Conservation (phyloP, 805 yeast genomes). For the Wickerhamiella qilinensis region DNA sequence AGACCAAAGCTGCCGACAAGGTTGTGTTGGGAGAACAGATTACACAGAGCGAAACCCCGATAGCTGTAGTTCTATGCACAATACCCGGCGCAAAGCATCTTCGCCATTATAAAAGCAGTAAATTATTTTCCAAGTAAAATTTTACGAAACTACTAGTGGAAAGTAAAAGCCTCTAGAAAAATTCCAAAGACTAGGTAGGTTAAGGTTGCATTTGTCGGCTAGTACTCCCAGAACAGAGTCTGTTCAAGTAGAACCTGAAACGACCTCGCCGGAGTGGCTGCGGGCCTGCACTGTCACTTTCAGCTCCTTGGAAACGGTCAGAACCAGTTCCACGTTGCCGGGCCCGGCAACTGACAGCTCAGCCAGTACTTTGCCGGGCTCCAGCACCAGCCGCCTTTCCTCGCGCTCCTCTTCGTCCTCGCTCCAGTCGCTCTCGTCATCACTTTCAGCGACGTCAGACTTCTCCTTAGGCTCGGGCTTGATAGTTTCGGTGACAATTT, state of each 20-base stretch:
- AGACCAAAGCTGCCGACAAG: too few species aligned
- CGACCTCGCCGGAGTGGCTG: background rate
- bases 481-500: slow-evolving; percentile 67
- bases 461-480: slow-evolving; percentile 49
- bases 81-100: too few species aligned
- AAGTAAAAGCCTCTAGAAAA: too few species aligned
- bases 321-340: slow-evolving; percentile 45
- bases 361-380: slow-evolving; percentile 60
- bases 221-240: too few species aligned
- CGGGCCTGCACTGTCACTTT: slow-evolving; percentile 44
- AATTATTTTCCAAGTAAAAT: too few species aligned
- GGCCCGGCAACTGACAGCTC: slow-evolving; percentile 61
- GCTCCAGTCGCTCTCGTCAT: slow-evolving; percentile 33
- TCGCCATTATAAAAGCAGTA: too few species aligned
- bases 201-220: too few species aligned
- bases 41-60: too few species aligned
- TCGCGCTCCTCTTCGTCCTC: slow-evolving; percentile 68
- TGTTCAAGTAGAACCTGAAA: background rate
- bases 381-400: slow-evolving; percentile 55
- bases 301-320: slow-evolving; percentile 51
- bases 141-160: too few species aligned
- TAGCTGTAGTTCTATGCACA: too few species aligned
- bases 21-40: too few species aligned
- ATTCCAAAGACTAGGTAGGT: too few species aligned
- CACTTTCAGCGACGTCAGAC: slow-evolving; percentile 34